Conservation (phyloP, 257 asterid species). For the Scutellaria galericulata region DNA sequence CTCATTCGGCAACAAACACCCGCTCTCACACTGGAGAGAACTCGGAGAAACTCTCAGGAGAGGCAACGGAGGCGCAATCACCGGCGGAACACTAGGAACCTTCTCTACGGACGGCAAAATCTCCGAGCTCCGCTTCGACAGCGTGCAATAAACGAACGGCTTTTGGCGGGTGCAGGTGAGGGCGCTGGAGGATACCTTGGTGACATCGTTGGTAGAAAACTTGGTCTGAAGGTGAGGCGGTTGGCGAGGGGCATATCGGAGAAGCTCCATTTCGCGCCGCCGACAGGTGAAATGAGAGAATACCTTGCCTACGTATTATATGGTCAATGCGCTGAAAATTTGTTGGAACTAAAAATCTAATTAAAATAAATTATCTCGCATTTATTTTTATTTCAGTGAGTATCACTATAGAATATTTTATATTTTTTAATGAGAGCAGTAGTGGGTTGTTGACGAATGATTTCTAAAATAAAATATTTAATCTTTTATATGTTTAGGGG, state of each 20-base stretch:
- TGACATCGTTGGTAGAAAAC: constrained; percentile 34
- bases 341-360: no score
- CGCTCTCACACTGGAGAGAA: constrained; percentile 69
- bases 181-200: constrained; percentile 32
- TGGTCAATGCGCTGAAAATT: no score
- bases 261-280: constrained; percentile 58
- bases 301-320: no score
- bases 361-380: no score
- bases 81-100: constrained; percentile 30
- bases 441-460: no score
- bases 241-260: constrained; percentile 43
- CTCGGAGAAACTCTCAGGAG: constrained; percentile 50
- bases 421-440: no score
- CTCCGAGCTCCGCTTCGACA: constrained; percentile 52
- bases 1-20: constrained; percentile 56
- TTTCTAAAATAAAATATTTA: no score
- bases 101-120: constrained; percentile 36
- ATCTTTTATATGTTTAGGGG: no score
- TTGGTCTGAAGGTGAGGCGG: constrained; percentile 39
- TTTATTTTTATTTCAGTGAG: no score
- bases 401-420: no score
- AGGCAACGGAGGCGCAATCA: constrained; percentile 31
- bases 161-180: constrained; percentile 40
- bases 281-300: constrained; percentile 30
- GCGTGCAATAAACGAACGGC: constrained; percentile 40